Evolutionary conservation across 108 stramenopile species (phyloP), one percentile per base, ranked within the genome.

Genomic region (Pseudonitzschia pungens): DNA sequence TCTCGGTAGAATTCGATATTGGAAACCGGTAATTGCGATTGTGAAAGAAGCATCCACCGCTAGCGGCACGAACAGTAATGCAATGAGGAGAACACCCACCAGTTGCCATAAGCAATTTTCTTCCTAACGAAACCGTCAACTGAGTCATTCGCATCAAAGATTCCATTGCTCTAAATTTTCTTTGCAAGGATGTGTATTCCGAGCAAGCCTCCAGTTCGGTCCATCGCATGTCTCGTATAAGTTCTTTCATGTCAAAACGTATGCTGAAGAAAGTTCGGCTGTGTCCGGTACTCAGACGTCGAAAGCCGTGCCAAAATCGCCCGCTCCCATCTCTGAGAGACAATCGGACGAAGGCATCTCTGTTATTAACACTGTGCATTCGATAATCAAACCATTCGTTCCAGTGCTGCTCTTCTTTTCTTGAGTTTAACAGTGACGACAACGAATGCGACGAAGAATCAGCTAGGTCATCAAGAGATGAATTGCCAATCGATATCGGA

Each of bases 201-300:
- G 31, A 12, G 36, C 31, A 62, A 1, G 29, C 12, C 60, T 62
- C 60, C 15, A 62, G 36, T 40, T 62, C 60, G n/a, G 60, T 62
- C 60, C 60, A 62, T 33, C 12, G 36, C 60, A 62, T 62, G 20
- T 62, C 60, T 62, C 31, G n/a, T n/a, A 62, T 62, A 4, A 62
- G 60, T 40, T 62, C 60, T 18, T 62, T 40, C 60, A 62, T 62
- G 36, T 18, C 36, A 62, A 62, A 62, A 9, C 31, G 32, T 20
- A 62, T 33, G 12, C 33, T 24, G 31, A 62, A 62, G 60, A 62
- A 62, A 31, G 60, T 62, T 62, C 32, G 9, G 31, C 31, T 62
- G 14, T 62, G 32, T 18, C 16, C 29, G 3, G 60, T 62, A 16
- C 33, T 62, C 60, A 62, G 29, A 62, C 60, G 32, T 62, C 60